Evolutionary conservation across 495 filamentous ascomycete genomes (phyloP).

Genomic region (Daldinia decipiens): DNA sequence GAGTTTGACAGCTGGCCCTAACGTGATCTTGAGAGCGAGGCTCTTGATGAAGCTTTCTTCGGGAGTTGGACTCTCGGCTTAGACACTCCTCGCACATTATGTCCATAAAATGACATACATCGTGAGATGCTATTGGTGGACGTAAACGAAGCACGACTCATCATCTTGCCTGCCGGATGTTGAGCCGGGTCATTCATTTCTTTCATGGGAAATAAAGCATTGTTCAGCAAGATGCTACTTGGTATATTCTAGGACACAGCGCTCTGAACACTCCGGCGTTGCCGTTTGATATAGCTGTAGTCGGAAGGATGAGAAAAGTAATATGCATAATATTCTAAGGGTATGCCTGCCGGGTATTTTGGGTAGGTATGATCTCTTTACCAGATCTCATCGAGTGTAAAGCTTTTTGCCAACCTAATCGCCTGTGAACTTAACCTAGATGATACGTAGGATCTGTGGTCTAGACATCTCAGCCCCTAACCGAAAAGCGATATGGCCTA

Average conservation of each 20-base stretch:
- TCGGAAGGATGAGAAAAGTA: neutral
- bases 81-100: slow-evolving; percentile 1
- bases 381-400: slow-evolving; percentile 1
- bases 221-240: neutral
- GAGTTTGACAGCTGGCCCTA: slow-evolving; percentile 47
- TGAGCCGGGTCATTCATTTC: slow-evolving; percentile 30
- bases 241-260: too few species aligned
- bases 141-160: slow-evolving; percentile 27
- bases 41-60: slow-evolving; percentile 14
- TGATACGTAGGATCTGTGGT: slow-evolving; percentile 37
- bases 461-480: slow-evolving; percentile 39
- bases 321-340: neutral
- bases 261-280: neutral
- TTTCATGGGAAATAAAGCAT: slow-evolving; percentile 26
- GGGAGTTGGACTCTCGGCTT: slow-evolving; percentile 5
- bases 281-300: neutral
- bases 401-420: slow-evolving; percentile 1
- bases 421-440: neutral
- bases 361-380: neutral
- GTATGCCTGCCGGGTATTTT: neutral
- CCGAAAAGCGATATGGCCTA: slow-evolving; percentile 35
- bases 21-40: slow-evolving; percentile 13
- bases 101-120: slow-evolving; percentile 12
- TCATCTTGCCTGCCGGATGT: slow-evolving; percentile 11
- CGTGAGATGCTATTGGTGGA: slow-evolving; percentile 12